Percentiles rank a stretch among this genome's conserved stretches.
Evolutionary conservation across 2,329 filamentous ascomycete species (phyloP).

Genomic region (Fusarium keratoplasticum): DNA sequence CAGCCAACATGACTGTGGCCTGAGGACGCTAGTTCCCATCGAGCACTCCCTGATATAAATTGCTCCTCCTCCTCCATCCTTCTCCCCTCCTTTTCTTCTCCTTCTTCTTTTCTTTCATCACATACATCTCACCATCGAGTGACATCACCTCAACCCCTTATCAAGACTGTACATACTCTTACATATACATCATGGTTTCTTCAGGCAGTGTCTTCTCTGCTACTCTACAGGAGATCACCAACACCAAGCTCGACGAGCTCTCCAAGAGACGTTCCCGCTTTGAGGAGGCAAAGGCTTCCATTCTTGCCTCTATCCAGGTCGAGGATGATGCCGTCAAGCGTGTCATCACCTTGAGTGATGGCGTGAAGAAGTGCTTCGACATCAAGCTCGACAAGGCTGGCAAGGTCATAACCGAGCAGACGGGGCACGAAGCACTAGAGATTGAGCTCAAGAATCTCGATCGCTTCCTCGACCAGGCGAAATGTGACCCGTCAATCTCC

Average conservation of each 20-base stretch:
- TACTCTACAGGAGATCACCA: slow-evolving; percentile 57
- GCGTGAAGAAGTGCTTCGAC: slow-evolving; percentile 51
- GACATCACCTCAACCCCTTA: neutral
- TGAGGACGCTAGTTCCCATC: slow-evolving; percentile 33
- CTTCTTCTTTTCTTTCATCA: neutral
- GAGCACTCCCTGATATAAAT: slow-evolving; percentile 24
- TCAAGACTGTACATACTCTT: neutral
- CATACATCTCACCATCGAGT: neutral
- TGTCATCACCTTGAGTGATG: slow-evolving; percentile 48
- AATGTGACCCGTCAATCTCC: slow-evolving; percentile 56
- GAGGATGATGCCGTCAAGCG: slow-evolving; percentile 47
- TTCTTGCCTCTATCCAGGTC: slow-evolving; percentile 44
- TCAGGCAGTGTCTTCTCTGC: slow-evolving; percentile 55
- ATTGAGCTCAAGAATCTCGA: slow-evolving; percentile 53
- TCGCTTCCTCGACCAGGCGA: slow-evolving; percentile 54
- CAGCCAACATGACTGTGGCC: slow-evolving; percentile 17
- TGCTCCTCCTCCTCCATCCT: neutral
- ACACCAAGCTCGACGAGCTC: slow-evolving; percentile 57
- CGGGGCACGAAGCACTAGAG: slow-evolving; percentile 45
- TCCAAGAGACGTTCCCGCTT: slow-evolving; percentile 54
- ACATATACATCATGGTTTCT: slow-evolving; percentile 36
- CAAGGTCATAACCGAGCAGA: slow-evolving; percentile 37
- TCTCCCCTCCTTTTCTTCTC: neutral
- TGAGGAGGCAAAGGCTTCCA: slow-evolving; percentile 49
- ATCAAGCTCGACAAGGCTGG: slow-evolving; percentile 47